Evolutionary conservation across 2,329 filamentous ascomycete genomes (phyloP), one percentile per base, ranked within the genome.

Genomic region (Helotiales sp.): DNA sequence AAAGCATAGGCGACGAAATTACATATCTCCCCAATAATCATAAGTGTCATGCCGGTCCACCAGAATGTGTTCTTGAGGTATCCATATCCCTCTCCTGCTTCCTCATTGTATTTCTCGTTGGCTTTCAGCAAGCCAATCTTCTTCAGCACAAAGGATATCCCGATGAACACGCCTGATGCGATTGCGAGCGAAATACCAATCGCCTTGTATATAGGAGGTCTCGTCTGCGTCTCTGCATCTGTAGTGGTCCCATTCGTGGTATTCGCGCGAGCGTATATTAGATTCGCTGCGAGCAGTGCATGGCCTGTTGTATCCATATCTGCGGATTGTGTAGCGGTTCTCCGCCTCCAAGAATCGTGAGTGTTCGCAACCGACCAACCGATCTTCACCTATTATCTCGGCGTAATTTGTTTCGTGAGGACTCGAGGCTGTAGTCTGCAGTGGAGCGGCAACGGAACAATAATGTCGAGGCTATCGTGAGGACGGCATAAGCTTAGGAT

Each of bases 1-100:
- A 98, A 98, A 56, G 92, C 91, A 71, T 98, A 98, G 54, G 95
- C 95, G 71, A 93, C 91, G 72, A 98, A 96, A 76, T 99, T 99
- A 83, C 91, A 96, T 56, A 96, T 85, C 75, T 99, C 95, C 66
- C 95, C 95, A 42, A 98, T 69, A 67, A 98, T 96, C 95, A 99
- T 98, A 58, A 98, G 81, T 0, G 79, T 92, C 95, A 99, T 98
- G 67, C 95, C 95, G 1, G 79, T 74, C 95, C 95, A 99, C 95
- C 95, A 99, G 78, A 84, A 96, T 19, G 80, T 80, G 70, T 98
- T 98, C 77, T 96, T 96, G 67, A 99, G 84, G 73, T 98, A 99
- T 61, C 93, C 93, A 73, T 98, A 98, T 56, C 95, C 95, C 74
- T 98, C 93, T 59, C 95, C 95, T 0, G 95, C 93, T 64, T 90